A percentile compares a stretch with the other conserved stretches of the same genome.
These are phyloP conservation scores for Mortierella sp. DNA, from an alignment of 371 early-diverging fungal species.

Conservation along the genomic window DNA sequence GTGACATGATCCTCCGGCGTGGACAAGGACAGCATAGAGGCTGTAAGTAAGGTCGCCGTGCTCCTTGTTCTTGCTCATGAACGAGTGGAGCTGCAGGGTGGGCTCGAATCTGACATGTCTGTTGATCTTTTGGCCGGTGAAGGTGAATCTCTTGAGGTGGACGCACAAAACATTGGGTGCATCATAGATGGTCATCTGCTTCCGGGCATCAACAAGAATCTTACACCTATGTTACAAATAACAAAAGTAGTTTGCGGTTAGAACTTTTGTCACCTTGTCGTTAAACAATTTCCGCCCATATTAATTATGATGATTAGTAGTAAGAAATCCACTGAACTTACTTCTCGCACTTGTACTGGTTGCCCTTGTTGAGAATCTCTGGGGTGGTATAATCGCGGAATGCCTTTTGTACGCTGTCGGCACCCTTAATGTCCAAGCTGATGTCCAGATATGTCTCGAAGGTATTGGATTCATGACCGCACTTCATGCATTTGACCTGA, in stretches of 20 bases:
- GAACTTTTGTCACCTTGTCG: not conserved
- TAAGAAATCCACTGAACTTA: constrained; percentile 11
- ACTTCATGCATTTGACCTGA: constrained; percentile 81
- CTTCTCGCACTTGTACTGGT: constrained; percentile 79
- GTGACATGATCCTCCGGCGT: constrained; percentile 79
- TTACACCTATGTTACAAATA: constrained; percentile 65
- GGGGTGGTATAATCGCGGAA: constrained; percentile 78
- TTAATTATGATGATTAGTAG: not conserved
- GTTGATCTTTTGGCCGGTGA: constrained; percentile 77
- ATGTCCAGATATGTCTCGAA: constrained; percentile 85
- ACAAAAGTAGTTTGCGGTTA: not conserved
- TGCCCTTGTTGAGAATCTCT: constrained; percentile 70
- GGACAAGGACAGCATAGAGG: constrained; percentile 85
- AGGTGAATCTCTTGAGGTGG: constrained; percentile 86
- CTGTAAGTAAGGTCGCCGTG: constrained; percentile 62
- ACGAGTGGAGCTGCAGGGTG: constrained; percentile 59
- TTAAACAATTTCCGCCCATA: not conserved
- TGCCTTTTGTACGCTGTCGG: constrained; percentile 73
- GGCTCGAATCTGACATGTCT: constrained; percentile 64
- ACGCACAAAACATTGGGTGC: constrained; percentile 80
- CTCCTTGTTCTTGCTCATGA: constrained; percentile 58
- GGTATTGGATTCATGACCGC: constrained; percentile 83
- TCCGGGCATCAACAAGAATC: constrained; percentile 78
- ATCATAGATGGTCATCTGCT: constrained; percentile 81
- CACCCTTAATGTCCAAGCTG: constrained; percentile 80